Percentiles rank a stretch among this genome's conserved stretches.
phyloP scores from a whole-genome alignment of 148 eudicot genomes.

The Cornus controversa region DNA sequence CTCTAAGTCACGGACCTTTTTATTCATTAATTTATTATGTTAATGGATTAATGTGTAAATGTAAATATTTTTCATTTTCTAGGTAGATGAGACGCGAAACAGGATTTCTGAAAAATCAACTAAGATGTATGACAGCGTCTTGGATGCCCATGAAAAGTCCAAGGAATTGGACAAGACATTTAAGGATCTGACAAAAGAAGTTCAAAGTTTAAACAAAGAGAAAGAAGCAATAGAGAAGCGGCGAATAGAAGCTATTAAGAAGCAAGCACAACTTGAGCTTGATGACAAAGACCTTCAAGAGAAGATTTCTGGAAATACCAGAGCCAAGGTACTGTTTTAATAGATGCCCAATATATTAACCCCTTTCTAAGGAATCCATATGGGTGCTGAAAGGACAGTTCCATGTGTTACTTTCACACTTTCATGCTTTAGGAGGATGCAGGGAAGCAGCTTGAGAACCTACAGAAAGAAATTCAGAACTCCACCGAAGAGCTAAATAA shows the following conservation, averaged over 20 bases:
- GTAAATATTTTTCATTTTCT: conserved; percentile 20
- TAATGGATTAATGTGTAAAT: neutral
- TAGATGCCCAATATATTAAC: neutral
- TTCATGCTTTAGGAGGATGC: conserved; percentile 65
- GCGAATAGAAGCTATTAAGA: conserved; percentile 66
- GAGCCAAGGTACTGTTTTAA: conserved; percentile 54
- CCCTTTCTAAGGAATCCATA: neutral
- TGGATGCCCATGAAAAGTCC: conserved; percentile 76
- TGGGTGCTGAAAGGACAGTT: neutral
- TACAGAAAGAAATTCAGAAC: conserved; percentile 68
- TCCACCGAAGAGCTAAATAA: conserved; percentile 60
- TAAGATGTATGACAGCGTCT: conserved; percentile 60
- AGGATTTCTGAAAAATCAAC: conserved; percentile 71
- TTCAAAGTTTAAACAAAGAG: conserved; percentile 73
- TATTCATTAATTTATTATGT: neutral
- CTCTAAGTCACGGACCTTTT: neutral
- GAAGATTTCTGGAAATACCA: conserved; percentile 54
- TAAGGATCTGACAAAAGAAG: conserved; percentile 83
- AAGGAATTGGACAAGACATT: conserved; percentile 74
- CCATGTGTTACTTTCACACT: neutral
- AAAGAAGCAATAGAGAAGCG: conserved; percentile 73
- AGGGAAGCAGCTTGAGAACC: conserved; percentile 57
- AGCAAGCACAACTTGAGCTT: conserved; percentile 79
- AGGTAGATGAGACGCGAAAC: conserved; percentile 81
- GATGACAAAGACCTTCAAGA: conserved; percentile 80